These are phyloP conservation scores for Pilatotrama ljubarskyi DNA, from an alignment of 768 basidiomycete genomes.

Conservation along the genomic window DNA sequence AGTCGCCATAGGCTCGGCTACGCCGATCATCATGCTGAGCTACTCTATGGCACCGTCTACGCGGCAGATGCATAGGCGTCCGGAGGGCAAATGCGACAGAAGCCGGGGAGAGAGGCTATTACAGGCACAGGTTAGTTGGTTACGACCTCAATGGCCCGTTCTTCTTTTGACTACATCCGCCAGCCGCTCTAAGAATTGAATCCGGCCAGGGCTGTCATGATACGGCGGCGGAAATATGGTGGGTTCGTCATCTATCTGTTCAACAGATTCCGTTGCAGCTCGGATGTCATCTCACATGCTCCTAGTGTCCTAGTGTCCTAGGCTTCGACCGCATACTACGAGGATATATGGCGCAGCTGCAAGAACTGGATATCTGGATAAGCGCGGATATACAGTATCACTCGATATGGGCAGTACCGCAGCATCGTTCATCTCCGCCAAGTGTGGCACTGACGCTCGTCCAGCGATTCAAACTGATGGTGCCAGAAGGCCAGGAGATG, in stretches of 20 bases:
- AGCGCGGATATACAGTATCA: not conserved
- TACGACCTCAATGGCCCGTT: not conserved
- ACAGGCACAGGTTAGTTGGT: not conserved
- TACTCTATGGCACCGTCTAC: no score
- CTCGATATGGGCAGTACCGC: slow-evolving; percentile 5
- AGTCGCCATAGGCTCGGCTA: no score
- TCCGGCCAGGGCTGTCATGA: not conserved
- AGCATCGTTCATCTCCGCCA: slow-evolving; percentile 18
- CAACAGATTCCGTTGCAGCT: not conserved
- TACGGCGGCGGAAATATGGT: slow-evolving; percentile 19
- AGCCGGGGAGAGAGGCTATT: not conserved
- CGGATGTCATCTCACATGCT: not conserved
- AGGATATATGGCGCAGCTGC: no score
- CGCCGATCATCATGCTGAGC: no score
- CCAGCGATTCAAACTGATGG: slow-evolving; percentile 1
- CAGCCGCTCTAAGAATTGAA: not conserved
- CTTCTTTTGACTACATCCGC: not conserved
- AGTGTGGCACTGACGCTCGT: slow-evolving; percentile 5
- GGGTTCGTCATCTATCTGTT: not conserved
- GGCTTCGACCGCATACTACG: no score
- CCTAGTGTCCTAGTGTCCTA: no score
- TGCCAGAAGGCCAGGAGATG: slow-evolving; percentile 8
- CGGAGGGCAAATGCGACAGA: not conserved
- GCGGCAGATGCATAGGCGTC: no score
- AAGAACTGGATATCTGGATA: not conserved